phyloP scores from a whole-genome alignment of 2,329 filamentous ascomycete genomes.

The Neoascochyta sp. region DNA sequence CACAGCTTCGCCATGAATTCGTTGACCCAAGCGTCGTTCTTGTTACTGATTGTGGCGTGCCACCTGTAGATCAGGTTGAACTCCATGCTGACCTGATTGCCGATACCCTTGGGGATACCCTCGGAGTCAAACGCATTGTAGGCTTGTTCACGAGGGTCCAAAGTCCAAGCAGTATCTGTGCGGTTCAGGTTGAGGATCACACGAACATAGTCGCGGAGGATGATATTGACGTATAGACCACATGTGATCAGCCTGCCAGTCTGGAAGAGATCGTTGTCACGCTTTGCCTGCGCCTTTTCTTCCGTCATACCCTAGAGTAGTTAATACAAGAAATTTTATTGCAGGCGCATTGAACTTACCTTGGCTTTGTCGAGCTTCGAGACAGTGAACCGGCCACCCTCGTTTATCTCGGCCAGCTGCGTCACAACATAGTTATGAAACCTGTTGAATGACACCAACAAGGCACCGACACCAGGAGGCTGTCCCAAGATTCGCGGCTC shows the following conservation, averaged over 20 bases:
- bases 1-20: conserved; percentile 29
- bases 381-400: conserved; percentile 68
- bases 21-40: conserved; percentile 73
- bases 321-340: no score
- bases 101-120: conserved; percentile 62
- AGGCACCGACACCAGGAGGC: conserved; percentile 60
- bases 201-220: conserved; percentile 70
- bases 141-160: conserved; percentile 52
- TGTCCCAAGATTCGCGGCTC: conserved; percentile 60
- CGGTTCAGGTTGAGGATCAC: conserved; percentile 68
- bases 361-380: no score
- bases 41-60: conserved; percentile 69
- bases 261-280: conserved; percentile 48
- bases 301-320: conserved; percentile 2
- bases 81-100: conserved; percentile 76
- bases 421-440: conserved; percentile 81
- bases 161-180: conserved; percentile 68
- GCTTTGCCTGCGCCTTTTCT: conserved; percentile 31
- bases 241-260: conserved; percentile 45
- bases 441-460: conserved; percentile 60
- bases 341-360: no score
- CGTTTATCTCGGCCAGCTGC: conserved; percentile 74
- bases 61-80: conserved; percentile 83
- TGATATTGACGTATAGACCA: conserved; percentile 56
- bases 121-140: conserved; percentile 47